Percentiles rank a stretch among this genome's conserved stretches.
Evolutionary conservation across 116 monocot species (phyloP).

Genomic region (Thalassia testudinum): DNA sequence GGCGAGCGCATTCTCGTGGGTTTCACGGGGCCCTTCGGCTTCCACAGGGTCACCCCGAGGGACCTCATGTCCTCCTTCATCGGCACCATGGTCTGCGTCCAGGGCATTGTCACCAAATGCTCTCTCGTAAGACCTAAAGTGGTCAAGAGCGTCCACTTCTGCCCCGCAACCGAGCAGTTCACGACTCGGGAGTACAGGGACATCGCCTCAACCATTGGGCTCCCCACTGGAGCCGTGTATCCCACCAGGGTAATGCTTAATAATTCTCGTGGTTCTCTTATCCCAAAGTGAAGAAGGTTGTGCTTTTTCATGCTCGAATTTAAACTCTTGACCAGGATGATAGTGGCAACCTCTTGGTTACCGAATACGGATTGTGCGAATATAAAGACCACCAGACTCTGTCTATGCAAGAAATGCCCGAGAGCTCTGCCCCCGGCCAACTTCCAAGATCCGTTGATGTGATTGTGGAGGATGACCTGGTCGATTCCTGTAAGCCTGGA

Average conservation of each 20-base stretch:
- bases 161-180: constrained; percentile 51
- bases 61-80: constrained; percentile 98
- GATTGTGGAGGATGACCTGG: constrained; percentile 86
- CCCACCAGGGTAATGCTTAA: constrained; percentile 97
- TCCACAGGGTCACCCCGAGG: constrained; percentile 83
- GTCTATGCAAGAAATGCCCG: constrained; percentile 97
- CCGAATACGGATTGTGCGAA: constrained; percentile 87
- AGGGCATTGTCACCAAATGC: constrained; percentile 97
- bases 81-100: constrained; percentile 87
- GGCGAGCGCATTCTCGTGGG: constrained; percentile 87
- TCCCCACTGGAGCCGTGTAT: constrained; percentile 92
- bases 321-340: constrained; percentile 78
- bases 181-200: constrained; percentile 89
- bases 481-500: constrained; percentile 94
- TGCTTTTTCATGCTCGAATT: background rate
- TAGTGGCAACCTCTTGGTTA: constrained; percentile 78
- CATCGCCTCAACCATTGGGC: constrained; percentile 62
- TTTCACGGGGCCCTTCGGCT: constrained; percentile 79
- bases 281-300: background rate
- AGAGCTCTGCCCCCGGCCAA: constrained; percentile 91
- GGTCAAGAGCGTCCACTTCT: constrained; percentile 89
- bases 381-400: constrained; percentile 97
- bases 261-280: too few species aligned
- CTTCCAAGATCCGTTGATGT: constrained; percentile 95
- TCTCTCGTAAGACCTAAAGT: constrained; percentile 95